Evolutionary conservation across 805 yeast species (phyloP), one percentile per base, ranked within the genome.

Genomic region (Candida ascalaphidarum): DNA sequence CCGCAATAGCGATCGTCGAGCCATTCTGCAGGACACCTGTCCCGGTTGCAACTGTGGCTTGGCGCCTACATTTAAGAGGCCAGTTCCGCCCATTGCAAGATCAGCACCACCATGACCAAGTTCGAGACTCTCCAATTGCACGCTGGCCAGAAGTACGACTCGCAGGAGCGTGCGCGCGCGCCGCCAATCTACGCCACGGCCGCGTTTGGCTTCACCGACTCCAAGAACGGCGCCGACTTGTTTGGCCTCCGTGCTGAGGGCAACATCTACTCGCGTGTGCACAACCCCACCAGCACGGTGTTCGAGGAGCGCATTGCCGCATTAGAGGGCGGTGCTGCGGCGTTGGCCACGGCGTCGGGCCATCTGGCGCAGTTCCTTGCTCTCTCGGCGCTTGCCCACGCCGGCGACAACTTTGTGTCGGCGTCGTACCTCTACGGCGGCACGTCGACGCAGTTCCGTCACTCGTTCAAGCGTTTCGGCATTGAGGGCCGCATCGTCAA

Each of bases 301-400:
- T 81, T 89, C 38, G 98, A 89, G 61, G 74, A 82, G 53, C 74
- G 98, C 61, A 69, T 89, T 35, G 94, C 96, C 30, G 94, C 94
- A 28, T 71, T 89, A 35, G 98, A 89, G 61, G 80, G 81, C 33
- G 98, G 97, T 49, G 78, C 77, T 28, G 94, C 81, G 34, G 97
- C 95, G 4, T 60, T 89, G 31, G 94, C 95, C 5, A 79, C 81
- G 15, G 58, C 94, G 14, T 86, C 96, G n/a, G 98, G 98, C 37
- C 96, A 88, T 61, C 89, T 96, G 30, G 96, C 97, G 16, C 96
- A 88, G 55, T 74, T 85, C 41, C 51, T 81, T 34, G 94, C 96
- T 13, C 65, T 86, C 52, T 69, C 82, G 20, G 84, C 84, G 32
- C 68, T 86, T 43, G 94, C 95, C 21, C 85, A 81, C 42, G 55